A percentile compares a stretch with the other conserved stretches of the same genome.
Evolutionary conservation across 805 yeast genomes (phyloP).

Genomic region (Cyberlindnera mrakii): DNA sequence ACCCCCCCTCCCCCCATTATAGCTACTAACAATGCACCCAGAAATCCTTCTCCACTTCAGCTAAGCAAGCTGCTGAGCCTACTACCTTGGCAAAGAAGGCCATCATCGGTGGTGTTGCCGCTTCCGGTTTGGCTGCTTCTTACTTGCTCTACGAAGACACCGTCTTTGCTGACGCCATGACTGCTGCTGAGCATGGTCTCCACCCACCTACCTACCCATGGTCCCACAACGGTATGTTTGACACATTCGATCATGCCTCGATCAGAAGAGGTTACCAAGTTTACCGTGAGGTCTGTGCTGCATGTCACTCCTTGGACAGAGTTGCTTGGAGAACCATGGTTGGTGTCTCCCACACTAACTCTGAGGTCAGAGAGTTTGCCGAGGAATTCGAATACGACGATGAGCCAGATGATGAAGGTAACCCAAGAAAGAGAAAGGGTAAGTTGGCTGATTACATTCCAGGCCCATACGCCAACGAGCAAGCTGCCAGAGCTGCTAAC

Average conservation of each 20-base stretch:
- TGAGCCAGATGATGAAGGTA: constrained; percentile 98
- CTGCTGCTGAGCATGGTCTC: constrained; percentile 98
- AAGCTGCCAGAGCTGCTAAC: constrained; percentile 99
- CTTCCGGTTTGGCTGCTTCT: constrained; percentile 75
- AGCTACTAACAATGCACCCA: constrained; percentile 12
- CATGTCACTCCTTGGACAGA: constrained; percentile 95
- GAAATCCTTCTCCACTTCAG: constrained; percentile 30
- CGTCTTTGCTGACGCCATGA: constrained; percentile 89
- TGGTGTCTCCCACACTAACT: constrained; percentile 89
- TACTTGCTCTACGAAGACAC: constrained; percentile 79
- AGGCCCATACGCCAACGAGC: constrained; percentile 94
- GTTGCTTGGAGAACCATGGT: constrained; percentile 98
- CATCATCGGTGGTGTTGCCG: constrained; percentile 59
- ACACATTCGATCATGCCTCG: constrained; percentile 88
- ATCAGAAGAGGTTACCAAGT: constrained; percentile 99
- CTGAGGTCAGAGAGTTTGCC: constrained; percentile 88
- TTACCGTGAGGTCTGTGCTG: constrained; percentile 97
- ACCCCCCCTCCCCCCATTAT: not conserved
- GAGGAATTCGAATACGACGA: constrained; percentile 97
- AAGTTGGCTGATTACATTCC: constrained; percentile 94
- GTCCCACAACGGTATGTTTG: constrained; percentile 91
- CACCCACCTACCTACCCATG: constrained; percentile 91
- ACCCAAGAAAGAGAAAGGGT: constrained; percentile 97
- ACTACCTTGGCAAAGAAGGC: constrained; percentile 36
- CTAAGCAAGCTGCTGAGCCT: constrained; percentile 30